Base-by-base conservation (phyloP, 495 filamentous ascomycete species). In the Bryoglossum gracile region DNA sequence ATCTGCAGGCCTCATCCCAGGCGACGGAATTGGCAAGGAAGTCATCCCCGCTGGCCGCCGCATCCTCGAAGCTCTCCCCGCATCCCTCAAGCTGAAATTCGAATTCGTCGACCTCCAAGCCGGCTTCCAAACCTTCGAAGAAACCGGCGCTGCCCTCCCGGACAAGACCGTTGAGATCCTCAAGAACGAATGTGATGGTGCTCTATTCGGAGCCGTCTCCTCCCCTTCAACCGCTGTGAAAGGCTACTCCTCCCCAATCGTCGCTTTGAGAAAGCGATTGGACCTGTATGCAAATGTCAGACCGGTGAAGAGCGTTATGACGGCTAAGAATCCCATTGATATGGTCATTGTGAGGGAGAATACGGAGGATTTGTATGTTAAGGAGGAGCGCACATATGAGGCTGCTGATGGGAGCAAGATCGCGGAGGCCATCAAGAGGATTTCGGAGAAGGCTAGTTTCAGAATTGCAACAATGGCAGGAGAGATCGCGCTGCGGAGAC, bases 321-420 rank as follows among this genome's bases (percentile, higher is more conserved):
- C 70, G 2, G 72, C 68, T 39, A 67, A 71, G 30, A 74, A 72
- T 44, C 81, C 84, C 44, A 89, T 97, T 62, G 92, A 98, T 71
- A 80, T 98, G 59, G 92, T 98, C 62, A 98, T 96, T 55, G 92
- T 97, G 45, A 85, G 92, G 49, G 92, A 98, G 68, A 98, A 98
- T 72, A 98, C 92, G 44, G 92, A 98, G 71, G 92, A 97, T 61
- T 74, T 98, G 21, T 98, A 98, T 75, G 94, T 98, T 51, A 98
- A 98, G 72, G 89, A 97, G 68, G 92, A 98, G 71, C 74, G 69
- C 60, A 96, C 89, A 19, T 78, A 75, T 64, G 78, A 86, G 17
- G 78, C 74, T 36, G 74, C 81, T 47, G 71, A 84, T 26, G 73
- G 68, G 36, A 69, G 72, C 21, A 88, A 87, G 71, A 82, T 96